A percentile compares a stretch with the other conserved stretches of the same genome.
Evolutionary conservation across 176 grass and related monocot species (phyloP).

Genomic region (Oryza rufipogon): DNA sequence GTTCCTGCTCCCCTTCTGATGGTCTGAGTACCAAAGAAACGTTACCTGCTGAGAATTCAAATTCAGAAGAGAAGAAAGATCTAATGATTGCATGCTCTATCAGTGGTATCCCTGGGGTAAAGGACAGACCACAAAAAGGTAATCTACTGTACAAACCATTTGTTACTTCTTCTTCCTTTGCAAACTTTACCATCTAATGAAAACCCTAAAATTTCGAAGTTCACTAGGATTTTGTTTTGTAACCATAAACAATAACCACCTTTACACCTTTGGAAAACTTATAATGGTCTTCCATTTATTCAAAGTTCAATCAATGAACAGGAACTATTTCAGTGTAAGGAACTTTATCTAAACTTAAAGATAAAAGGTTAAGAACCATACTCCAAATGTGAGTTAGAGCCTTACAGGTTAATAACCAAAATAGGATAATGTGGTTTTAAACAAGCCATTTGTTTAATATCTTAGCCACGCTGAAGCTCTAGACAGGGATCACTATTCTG

Average conservation of each 20-base stretch:
- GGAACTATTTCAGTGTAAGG: neutral
- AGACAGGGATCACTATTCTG: conserved; percentile 2
- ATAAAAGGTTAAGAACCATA: conserved; percentile 11
- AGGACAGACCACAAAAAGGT: conserved; percentile 68
- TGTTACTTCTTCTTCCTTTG: neutral
- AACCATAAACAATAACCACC: neutral
- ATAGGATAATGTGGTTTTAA: neutral
- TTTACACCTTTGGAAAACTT: neutral
- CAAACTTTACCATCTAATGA: conserved; percentile 16
- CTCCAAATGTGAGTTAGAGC: neutral
- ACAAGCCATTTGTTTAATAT: neutral
- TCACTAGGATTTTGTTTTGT: neutral
- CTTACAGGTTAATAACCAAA: neutral
- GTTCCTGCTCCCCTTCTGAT: conserved; percentile 54
- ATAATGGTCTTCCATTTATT: neutral
- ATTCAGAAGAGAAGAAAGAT: conserved; percentile 67
- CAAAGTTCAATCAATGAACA: neutral
- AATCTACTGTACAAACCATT: conserved; percentile 38
- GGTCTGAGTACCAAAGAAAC: conserved; percentile 51
- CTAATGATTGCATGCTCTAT: conserved; percentile 49
- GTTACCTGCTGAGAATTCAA: conserved; percentile 53
- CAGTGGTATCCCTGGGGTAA: conserved; percentile 35
- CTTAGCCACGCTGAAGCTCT: neutral
- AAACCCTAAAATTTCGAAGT: neutral
- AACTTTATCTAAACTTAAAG: conserved; percentile 4